Conservation (phyloP, 805 yeast species). For the Metschnikowia lachancei region DNA sequence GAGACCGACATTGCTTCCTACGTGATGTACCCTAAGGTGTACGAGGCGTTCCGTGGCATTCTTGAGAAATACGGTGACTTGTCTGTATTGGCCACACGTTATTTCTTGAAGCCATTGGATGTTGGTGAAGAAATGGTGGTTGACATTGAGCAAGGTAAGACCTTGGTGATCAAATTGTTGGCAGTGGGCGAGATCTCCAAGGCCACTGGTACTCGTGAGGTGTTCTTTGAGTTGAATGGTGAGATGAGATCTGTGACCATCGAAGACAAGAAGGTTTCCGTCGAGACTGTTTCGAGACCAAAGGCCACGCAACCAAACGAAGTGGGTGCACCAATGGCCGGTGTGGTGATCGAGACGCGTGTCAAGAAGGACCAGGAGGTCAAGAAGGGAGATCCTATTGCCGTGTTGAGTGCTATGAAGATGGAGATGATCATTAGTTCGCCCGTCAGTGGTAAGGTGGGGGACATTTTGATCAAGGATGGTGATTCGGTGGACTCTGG, state of each 20-base stretch:
- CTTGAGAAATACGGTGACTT: constrained; percentile 84
- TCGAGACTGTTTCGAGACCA: constrained; percentile 81
- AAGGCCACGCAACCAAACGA: constrained; percentile 93
- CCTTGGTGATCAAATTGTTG: constrained; percentile 82
- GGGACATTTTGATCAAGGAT: constrained; percentile 73
- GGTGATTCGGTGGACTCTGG: constrained; percentile 96
- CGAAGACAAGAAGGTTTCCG: constrained; percentile 81
- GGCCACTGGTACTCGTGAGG: constrained; percentile 90
- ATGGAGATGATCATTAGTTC: constrained; percentile 99
- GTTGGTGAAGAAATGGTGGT: constrained; percentile 86
- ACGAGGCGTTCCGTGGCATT: constrained; percentile 76
- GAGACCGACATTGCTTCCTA: constrained; percentile 93
- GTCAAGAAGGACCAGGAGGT: constrained; percentile 84
- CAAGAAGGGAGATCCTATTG: constrained; percentile 94
- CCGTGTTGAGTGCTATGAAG: constrained; percentile 96
- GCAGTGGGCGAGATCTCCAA: constrained; percentile 87
- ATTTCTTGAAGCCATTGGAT: constrained; percentile 82
- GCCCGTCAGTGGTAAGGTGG: constrained; percentile 80
- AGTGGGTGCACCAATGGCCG: constrained; percentile 99
- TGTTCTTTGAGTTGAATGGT: constrained; percentile 96
- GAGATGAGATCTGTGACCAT: constrained; percentile 95
- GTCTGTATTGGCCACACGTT: constrained; percentile 89
- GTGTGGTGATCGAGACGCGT: constrained; percentile 93
- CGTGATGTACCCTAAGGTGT: constrained; percentile 98
- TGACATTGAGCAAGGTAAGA: constrained; percentile 92